Conservation (phyloP, 2,329 filamentous ascomycete genomes). For the Penicillium vulpinum region DNA sequence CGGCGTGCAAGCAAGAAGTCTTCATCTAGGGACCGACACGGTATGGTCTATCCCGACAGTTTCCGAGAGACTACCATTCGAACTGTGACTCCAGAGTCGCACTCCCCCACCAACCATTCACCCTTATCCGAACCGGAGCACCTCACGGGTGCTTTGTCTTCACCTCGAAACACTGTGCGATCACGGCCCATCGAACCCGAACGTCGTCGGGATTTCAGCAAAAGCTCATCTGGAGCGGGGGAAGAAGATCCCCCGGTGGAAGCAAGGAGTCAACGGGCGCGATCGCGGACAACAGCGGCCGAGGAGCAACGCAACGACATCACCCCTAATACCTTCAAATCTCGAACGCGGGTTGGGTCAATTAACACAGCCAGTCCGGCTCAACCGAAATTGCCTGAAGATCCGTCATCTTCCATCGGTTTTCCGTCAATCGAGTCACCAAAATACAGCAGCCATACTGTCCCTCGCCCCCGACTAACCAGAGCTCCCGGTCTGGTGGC, state of each 20-base stretch:
- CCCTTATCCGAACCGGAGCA: constrained; percentile 41
- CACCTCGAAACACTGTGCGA: constrained; percentile 39
- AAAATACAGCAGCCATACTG: constrained; percentile 34
- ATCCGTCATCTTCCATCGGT: constrained; percentile 46
- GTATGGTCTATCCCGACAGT: constrained; percentile 48
- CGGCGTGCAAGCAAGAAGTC: constrained; percentile 50
- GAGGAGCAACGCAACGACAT: constrained; percentile 45
- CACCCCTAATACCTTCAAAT: constrained; percentile 35
- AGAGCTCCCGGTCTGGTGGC: constrained; percentile 32
- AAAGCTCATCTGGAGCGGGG: constrained; percentile 30
- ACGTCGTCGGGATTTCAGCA: constrained; percentile 32
- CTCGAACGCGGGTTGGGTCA: constrained; percentile 42
- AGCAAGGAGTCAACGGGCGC: constrained; percentile 37
- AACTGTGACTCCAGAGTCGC: constrained; percentile 49
- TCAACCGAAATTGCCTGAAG: constrained; percentile 40
- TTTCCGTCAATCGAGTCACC: constrained; percentile 51
- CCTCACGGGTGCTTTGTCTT: constrained; percentile 34
- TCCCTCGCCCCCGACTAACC: constrained; percentile 36
- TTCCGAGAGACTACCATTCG: constrained; percentile 48
- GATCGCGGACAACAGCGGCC: constrained; percentile 44
- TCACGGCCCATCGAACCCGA: constrained; percentile 37
- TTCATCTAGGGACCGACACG: constrained; percentile 49
- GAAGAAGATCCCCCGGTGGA: constrained; percentile 38
- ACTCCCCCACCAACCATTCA: constrained; percentile 37
- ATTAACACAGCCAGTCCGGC: constrained; percentile 38